Percentiles rank a stretch among this genome's conserved stretches.
These are phyloP conservation scores for Yamadazyma akitaensis DNA, from an alignment of 805 yeast genomes.

Conservation along the genomic window DNA sequence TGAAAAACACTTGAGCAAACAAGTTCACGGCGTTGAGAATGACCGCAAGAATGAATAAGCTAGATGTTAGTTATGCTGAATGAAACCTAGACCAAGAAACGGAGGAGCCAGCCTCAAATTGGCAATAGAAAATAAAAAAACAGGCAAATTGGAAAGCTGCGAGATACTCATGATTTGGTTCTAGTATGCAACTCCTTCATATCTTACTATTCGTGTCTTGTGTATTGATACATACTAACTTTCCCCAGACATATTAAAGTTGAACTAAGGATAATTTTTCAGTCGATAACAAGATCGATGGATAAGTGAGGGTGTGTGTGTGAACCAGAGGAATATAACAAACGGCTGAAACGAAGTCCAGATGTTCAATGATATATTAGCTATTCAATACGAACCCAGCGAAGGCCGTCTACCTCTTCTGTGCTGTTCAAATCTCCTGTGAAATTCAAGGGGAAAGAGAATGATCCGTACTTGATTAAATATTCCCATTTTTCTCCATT, in stretches of 20 bases:
- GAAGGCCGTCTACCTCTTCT: conserved; percentile 8
- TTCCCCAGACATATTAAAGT: conserved; percentile 40
- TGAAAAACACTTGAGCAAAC: conserved; percentile 90
- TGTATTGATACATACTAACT: conserved; percentile 37
- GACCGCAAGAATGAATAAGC: conserved; percentile 74
- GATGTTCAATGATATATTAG: background rate
- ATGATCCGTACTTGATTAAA: conserved; percentile 26
- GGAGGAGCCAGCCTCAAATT: background rate
- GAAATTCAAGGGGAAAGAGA: conserved; percentile 24
- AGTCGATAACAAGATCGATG: conserved; percentile 6
- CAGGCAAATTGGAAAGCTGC: background rate
- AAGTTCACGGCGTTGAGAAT: conserved; percentile 81
- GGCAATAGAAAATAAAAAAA: background rate
- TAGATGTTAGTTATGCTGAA: conserved; percentile 16
- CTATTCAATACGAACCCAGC: conserved; percentile 24
- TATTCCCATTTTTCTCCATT: conserved; percentile 21
- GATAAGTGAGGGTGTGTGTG: conserved; percentile 3
- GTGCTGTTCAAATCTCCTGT: conserved; percentile 13
- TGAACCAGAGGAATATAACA: background rate
- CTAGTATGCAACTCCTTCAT: background rate
- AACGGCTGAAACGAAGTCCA: background rate
- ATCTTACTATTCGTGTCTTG: background rate
- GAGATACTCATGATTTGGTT: background rate
- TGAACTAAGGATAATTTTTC: conserved; percentile 7
- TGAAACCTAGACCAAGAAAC: background rate